phyloP scores from a whole-genome alignment of 116 monocot species.

The Thalassia testudinum region DNA sequence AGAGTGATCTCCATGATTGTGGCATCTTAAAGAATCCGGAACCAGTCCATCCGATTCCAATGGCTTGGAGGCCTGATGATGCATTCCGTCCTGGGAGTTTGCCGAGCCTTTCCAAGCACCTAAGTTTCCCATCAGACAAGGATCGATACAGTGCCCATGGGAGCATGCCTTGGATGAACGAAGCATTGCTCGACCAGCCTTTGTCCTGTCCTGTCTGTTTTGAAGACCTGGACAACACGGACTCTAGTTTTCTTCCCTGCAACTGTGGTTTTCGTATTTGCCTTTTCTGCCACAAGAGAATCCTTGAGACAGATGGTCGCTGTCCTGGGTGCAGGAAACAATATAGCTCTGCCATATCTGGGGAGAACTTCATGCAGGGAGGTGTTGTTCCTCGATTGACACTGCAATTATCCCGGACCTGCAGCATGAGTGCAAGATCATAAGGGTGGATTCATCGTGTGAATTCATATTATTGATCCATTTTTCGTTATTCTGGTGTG shows the following conservation, averaged over 20 bases:
- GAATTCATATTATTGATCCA: no score
- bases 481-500: no score
- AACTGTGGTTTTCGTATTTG: conserved; percentile 68
- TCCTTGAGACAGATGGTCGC: conserved; percentile 71
- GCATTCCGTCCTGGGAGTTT: conserved; percentile 68
- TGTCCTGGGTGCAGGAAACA: conserved; percentile 77
- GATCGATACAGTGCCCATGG: conserved; percentile 15
- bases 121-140: conserved; percentile 30
- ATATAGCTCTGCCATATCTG: conserved; percentile 9
- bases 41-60: conserved; percentile 8
- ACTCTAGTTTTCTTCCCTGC: conserved; percentile 84
- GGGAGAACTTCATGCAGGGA: no score
- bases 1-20: not conserved
- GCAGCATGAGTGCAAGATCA: no score
- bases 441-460: no score
- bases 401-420: no score
- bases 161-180: conserved; percentile 12
- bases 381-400: no score
- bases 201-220: conserved; percentile 79
- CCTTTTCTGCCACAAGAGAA: conserved; percentile 84
- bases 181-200: conserved; percentile 18
- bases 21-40: conserved; percentile 17
- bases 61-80: conserved; percentile 92
- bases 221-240: conserved; percentile 80
- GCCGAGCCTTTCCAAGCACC: conserved; percentile 66